phyloP scores from a whole-genome alignment of 768 basidiomycete species.

The Leccinum disarticulatum region DNA sequence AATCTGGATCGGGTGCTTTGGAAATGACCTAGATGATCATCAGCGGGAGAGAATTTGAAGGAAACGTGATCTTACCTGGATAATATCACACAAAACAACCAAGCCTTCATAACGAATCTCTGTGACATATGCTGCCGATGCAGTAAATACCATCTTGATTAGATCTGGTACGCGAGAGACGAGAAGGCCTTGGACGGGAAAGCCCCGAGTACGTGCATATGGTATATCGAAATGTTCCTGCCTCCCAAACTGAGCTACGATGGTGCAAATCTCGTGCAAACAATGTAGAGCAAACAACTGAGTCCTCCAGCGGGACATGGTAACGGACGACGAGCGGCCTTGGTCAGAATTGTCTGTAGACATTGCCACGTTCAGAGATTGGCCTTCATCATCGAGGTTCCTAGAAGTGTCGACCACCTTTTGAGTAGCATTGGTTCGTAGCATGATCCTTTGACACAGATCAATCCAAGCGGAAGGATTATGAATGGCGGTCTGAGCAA shows the following conservation, averaged over 20 bases:
- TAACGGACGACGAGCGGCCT: conserved; percentile 37
- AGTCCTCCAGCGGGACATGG: conserved; percentile 90
- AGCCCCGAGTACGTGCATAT: conserved; percentile 60
- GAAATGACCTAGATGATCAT: conserved; percentile 71
- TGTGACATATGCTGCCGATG: conserved; percentile 93
- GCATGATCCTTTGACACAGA: conserved; percentile 96
- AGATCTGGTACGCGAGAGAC: conserved; percentile 88
- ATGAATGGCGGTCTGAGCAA: conserved; percentile 89
- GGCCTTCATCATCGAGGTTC: conserved; percentile 86
- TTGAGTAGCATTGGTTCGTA: conserved; percentile 51
- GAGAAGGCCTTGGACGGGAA: conserved; percentile 62
- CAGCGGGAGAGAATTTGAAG: conserved; percentile 2
- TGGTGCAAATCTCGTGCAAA: conserved; percentile 82
- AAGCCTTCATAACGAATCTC: conserved; percentile 93
- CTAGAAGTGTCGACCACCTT: conserved; percentile 62
- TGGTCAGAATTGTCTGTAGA: conserved; percentile 30
- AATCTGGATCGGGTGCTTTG: conserved; percentile 85
- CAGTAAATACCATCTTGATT: conserved; percentile 97
- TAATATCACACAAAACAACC: conserved; percentile 86
- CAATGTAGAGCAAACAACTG: conserved; percentile 94
- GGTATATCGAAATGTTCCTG: conserved; percentile 82
- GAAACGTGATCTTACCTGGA: conserved; percentile 56
- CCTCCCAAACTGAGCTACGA: conserved; percentile 69
- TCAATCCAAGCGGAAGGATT: conserved; percentile 99
- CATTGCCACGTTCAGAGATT: conserved; percentile 74